A percentile compares a stretch with the other conserved stretches of the same genome.
These are phyloP conservation scores for Truncatella angustata DNA, from an alignment of 2,329 filamentous ascomycete genomes.

Conservation along the genomic window DNA sequence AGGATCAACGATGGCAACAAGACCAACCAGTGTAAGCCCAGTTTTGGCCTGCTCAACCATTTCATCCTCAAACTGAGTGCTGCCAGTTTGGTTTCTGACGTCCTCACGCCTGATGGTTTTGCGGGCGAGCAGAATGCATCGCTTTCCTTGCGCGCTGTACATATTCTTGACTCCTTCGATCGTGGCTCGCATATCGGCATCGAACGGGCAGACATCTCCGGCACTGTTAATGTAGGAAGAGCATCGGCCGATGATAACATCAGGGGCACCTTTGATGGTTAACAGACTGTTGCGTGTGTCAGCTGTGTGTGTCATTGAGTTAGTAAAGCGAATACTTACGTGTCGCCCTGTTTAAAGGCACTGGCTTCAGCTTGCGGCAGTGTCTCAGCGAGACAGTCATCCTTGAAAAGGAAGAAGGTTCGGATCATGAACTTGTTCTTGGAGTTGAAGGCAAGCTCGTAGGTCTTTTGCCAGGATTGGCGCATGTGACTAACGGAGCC, in stretches of 20 bases:
- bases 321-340: too few species aligned
- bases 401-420: constrained; percentile 47
- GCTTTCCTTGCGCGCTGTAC: constrained; percentile 67
- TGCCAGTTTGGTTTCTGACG: constrained; percentile 38
- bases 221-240: constrained; percentile 53
- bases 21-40: constrained; percentile 67
- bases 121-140: constrained; percentile 65
- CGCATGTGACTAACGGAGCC: constrained; percentile 59
- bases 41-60: constrained; percentile 57
- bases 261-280: constrained; percentile 78
- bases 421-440: constrained; percentile 82
- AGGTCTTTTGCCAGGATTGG: constrained; percentile 62
- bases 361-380: constrained; percentile 34
- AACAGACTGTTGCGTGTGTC: constrained; percentile 43
- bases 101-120: constrained; percentile 48
- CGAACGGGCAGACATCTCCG: constrained; percentile 52
- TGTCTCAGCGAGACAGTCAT: constrained; percentile 35
- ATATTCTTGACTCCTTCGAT: constrained; percentile 62
- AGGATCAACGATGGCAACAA: constrained; percentile 78
- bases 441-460: constrained; percentile 73
- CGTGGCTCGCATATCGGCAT: constrained; percentile 37
- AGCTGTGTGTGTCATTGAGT: too few species aligned
- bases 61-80: constrained; percentile 54
- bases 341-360: constrained; percentile 34
- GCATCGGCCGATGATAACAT: constrained; percentile 67